Percentiles rank a stretch among this genome's conserved stretches.
These are phyloP conservation scores for Kondoa subrosea DNA, from an alignment of 768 basidiomycete genomes.

Conservation along the genomic window DNA sequence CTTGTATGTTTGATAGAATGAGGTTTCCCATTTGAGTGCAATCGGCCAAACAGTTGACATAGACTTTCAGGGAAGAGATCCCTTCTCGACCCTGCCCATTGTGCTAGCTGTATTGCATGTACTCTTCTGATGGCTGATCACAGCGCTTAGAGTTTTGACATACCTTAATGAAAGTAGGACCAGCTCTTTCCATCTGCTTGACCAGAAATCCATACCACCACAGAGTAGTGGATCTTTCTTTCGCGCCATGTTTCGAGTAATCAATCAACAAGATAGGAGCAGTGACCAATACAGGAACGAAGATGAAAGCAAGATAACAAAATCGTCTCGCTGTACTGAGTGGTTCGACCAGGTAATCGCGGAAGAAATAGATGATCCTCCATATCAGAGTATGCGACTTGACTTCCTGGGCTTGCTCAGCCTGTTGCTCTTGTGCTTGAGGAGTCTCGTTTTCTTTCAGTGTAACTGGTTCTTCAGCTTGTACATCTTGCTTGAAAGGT, in stretches of 20 bases:
- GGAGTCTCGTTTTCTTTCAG: neutral
- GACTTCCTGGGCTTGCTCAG: neutral
- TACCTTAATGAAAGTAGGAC: conserved; percentile 94
- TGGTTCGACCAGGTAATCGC: conserved; percentile 55
- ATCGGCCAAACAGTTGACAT: conserved; percentile 62
- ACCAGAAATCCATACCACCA: conserved; percentile 96
- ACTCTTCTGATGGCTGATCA: neutral
- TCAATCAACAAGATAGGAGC: conserved; percentile 60
- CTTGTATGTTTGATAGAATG: conserved; percentile 69
- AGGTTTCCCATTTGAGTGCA: conserved; percentile 73
- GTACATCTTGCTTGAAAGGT: neutral
- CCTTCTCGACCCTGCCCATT: conserved; percentile 93
- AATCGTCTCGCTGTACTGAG: conserved; percentile 67
- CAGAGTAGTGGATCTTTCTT: conserved; percentile 32
- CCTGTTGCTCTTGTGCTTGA: neutral
- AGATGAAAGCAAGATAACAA: conserved; percentile 60
- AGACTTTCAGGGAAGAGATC: conserved; percentile 79
- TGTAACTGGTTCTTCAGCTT: neutral
- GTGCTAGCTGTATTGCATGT: conserved; percentile 55
- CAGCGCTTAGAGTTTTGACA: conserved; percentile 15
- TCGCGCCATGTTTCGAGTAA: neutral
- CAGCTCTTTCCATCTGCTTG: conserved; percentile 75
- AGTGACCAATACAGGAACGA: conserved; percentile 67
- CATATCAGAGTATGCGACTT: neutral
- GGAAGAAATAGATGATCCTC: conserved; percentile 2